Conservation (phyloP, 2,329 filamentous ascomycete genomes). For the Fusarium begoniae region DNA sequence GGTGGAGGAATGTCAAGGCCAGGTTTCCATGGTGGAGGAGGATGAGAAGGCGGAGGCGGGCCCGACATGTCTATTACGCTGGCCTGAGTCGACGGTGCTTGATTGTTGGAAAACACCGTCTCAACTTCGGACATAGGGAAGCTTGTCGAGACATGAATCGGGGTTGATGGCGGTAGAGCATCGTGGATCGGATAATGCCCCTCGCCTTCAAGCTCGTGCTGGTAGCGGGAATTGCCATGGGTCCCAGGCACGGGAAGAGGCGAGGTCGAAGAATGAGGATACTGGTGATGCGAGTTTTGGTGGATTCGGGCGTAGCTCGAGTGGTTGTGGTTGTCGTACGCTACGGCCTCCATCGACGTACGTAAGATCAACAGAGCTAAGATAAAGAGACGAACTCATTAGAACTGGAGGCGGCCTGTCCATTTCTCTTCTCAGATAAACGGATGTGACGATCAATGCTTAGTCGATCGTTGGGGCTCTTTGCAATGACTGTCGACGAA, state of each 20-base stretch:
- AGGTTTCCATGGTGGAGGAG: slow-evolving; percentile 8
- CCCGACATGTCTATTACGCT: slow-evolving; percentile 37
- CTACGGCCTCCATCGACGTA: slow-evolving; percentile 34
- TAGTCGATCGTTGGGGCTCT: slow-evolving; percentile 28
- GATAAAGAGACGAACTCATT: slow-evolving; percentile 24
- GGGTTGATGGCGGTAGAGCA: slow-evolving; percentile 20
- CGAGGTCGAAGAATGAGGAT: slow-evolving; percentile 11
- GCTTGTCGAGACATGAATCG: slow-evolving; percentile 23
- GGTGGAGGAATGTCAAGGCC: neutral
- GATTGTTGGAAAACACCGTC: slow-evolving; percentile 40
- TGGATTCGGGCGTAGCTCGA: slow-evolving; percentile 17
- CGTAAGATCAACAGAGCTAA: slow-evolving; percentile 27
- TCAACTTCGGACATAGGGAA: slow-evolving; percentile 43
- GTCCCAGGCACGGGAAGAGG: slow-evolving; percentile 26
- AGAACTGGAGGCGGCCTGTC: slow-evolving; percentile 30
- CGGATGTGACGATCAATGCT: slow-evolving; percentile 19
- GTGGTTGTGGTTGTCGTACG: slow-evolving; percentile 26
- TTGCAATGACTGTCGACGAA: slow-evolving; percentile 4
- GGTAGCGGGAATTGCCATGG: slow-evolving; percentile 16
- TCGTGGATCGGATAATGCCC: slow-evolving; percentile 18
- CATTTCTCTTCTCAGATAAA: slow-evolving; percentile 32
- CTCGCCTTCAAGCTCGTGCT: slow-evolving; percentile 12
- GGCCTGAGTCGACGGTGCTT: slow-evolving; percentile 43
- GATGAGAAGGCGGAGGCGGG: slow-evolving; percentile 32
- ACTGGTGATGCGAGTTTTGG: slow-evolving; percentile 12